Percentiles rank a stretch among this genome's conserved stretches.
These are phyloP conservation scores for Solanum gracilifrons DNA, from an alignment of 257 asterid genomes.

Conservation along the genomic window DNA sequence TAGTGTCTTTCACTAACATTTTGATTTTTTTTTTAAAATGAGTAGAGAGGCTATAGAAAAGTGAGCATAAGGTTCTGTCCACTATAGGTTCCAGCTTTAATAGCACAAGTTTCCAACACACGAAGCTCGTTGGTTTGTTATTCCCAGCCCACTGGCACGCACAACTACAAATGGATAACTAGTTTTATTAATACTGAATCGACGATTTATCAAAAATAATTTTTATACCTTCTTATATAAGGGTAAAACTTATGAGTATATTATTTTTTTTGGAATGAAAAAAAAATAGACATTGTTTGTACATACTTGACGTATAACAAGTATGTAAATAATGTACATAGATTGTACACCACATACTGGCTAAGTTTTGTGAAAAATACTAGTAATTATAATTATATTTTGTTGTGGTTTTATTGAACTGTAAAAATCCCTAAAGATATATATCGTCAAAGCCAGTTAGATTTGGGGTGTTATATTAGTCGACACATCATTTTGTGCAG, in stretches of 20 bases:
- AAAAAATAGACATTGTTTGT: background rate
- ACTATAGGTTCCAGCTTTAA: background rate
- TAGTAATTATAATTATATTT: too few relatives aligned
- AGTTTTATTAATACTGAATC: too few relatives aligned
- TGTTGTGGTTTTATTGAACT: too few relatives aligned
- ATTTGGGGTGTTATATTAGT: background rate
- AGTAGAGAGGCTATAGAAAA: background rate
- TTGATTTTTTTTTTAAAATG: background rate
- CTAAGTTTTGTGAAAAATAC: background rate
- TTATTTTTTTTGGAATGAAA: too few relatives aligned
- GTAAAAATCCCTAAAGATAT: background rate
- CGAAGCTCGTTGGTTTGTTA: background rate
- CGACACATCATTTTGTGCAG: background rate
- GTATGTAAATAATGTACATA: background rate
- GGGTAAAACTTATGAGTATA: too few relatives aligned
- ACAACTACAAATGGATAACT: background rate
- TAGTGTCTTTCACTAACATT: background rate
- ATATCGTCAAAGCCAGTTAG: background rate
- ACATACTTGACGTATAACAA: background rate
- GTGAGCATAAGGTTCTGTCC: background rate
- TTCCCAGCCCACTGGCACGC: background rate
- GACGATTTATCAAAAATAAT: too few relatives aligned
- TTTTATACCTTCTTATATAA: too few relatives aligned
- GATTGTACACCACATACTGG: background rate
- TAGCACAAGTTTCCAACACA: background rate